Evolutionary conservation across 1,284 basidiomycete species (phyloP).

Genomic region (Fomitiporia mediterranea): DNA sequence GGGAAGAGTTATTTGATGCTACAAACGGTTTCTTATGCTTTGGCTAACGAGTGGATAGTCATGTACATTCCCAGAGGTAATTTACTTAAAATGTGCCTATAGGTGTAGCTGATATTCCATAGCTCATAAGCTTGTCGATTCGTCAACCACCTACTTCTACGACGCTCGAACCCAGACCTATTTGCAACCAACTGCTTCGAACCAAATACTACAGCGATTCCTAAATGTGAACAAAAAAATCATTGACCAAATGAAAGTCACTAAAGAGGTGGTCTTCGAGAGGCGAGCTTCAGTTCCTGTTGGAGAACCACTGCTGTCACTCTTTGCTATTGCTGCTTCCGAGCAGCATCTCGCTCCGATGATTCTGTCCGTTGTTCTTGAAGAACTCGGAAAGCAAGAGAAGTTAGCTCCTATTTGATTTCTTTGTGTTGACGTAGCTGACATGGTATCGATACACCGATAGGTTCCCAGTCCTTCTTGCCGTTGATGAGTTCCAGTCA

Average conservation of each 20-base stretch:
- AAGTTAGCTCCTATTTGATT: constrained; percentile 39
- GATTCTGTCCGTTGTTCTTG: constrained; percentile 63
- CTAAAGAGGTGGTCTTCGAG: constrained; percentile 41
- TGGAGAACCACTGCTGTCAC: constrained; percentile 49
- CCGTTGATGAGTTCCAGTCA: constrained; percentile 84
- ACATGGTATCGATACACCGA: background rate
- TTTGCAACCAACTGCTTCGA: constrained; percentile 66
- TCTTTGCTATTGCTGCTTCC: constrained; percentile 58
- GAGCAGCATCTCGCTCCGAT: constrained; percentile 54
- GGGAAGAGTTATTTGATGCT: constrained; percentile 85
- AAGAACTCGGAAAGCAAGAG: constrained; percentile 63
- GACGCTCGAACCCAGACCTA: constrained; percentile 75
- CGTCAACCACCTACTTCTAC: constrained; percentile 72
- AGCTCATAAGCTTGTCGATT: constrained; percentile 76
- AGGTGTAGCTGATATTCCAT: constrained; percentile 6
- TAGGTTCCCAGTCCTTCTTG: constrained; percentile 74
- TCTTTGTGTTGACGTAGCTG: constrained; percentile 1
- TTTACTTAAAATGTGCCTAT: constrained; percentile 21
- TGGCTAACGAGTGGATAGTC: constrained; percentile 75
- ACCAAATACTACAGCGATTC: constrained; percentile 56
- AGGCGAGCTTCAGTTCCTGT: constrained; percentile 41
- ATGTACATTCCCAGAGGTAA: constrained; percentile 83
- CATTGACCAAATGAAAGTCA: constrained; percentile 39
- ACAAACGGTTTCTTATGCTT: constrained; percentile 75
- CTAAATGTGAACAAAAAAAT: constrained; percentile 46